A percentile compares a stretch with the other conserved stretches of the same genome.
Conservation (phyloP, 225 moss, liverwort and hornwort species). For the Takakia lepidozioides region DNA sequence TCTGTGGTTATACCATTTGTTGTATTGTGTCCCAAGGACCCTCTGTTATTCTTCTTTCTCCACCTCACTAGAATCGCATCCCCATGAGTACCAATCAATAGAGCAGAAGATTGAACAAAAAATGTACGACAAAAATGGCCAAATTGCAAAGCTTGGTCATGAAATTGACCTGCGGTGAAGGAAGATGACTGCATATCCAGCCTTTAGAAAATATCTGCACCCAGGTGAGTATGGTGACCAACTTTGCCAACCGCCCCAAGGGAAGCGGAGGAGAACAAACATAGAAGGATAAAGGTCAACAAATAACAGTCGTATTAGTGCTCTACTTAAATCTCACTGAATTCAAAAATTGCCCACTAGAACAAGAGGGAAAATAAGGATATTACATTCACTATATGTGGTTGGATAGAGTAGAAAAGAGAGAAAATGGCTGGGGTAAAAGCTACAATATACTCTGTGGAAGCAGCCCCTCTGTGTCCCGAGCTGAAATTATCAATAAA, state of each 20-base stretch:
- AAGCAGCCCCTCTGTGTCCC: slow-evolving; percentile 96
- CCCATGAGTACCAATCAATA: no score
- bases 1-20: no score
- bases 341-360: no score
- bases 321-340: no score
- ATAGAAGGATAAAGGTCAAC: slow-evolving; percentile 9
- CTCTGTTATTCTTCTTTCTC: no score
- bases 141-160: no score
- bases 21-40: no score
- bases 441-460: slow-evolving; percentile 77
- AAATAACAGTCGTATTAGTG: neutral
- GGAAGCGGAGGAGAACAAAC: no score
- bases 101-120: no score
- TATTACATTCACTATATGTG: neutral
- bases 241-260: no score
- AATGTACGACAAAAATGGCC: no score
- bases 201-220: slow-evolving; percentile 83
- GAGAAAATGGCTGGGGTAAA: slow-evolving; percentile 1
- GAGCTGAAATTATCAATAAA: slow-evolving; percentile 99
- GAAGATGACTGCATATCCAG: slow-evolving; percentile 96
- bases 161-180: slow-evolving; percentile 66
- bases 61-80: no score
- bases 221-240: slow-evolving; percentile 24
- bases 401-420: slow-evolving; percentile 1
- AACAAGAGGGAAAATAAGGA: neutral